A percentile compares a stretch with the other conserved stretches of the same genome.
phyloP scores from a whole-genome alignment of 345 rosid species.

The Abelmoschus esculentus region DNA sequence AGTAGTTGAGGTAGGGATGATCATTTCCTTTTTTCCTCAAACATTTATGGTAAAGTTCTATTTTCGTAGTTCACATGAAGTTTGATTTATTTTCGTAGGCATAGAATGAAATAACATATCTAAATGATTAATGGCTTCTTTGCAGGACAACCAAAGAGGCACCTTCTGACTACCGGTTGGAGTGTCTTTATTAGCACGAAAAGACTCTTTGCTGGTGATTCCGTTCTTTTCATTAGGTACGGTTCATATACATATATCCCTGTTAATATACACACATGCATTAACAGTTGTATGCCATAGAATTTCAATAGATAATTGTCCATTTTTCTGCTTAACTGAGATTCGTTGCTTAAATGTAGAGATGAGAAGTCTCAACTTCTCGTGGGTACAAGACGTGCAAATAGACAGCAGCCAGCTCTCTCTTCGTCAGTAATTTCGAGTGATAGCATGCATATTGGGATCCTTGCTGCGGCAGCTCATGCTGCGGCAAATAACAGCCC shows the following conservation, averaged over 20 bases:
- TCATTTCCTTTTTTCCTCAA: neutral
- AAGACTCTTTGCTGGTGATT: slow-evolving; percentile 89
- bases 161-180: slow-evolving; percentile 91
- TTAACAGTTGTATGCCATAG: neutral
- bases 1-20: neutral
- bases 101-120: neutral
- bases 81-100: neutral
- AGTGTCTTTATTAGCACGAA: slow-evolving; percentile 90
- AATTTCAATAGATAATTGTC: neutral
- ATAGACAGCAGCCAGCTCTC: slow-evolving; percentile 84
- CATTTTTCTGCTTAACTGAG: slow-evolving; percentile 11
- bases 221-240: slow-evolving; percentile 89
- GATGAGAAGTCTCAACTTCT: slow-evolving; percentile 90
- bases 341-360: slow-evolving; percentile 33
- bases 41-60: neutral
- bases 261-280: neutral
- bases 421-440: slow-evolving; percentile 95
- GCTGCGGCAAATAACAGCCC: slow-evolving; percentile 94
- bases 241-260: neutral
- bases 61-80: neutral
- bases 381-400: slow-evolving; percentile 81
- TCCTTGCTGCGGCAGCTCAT: slow-evolving; percentile 99
- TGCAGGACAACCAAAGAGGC: slow-evolving; percentile 91
- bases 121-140: slow-evolving; percentile 11
- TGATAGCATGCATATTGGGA: slow-evolving; percentile 98